Evolutionary conservation across 805 yeast species (phyloP).

Genomic region (Suhomyces emberorum): DNA sequence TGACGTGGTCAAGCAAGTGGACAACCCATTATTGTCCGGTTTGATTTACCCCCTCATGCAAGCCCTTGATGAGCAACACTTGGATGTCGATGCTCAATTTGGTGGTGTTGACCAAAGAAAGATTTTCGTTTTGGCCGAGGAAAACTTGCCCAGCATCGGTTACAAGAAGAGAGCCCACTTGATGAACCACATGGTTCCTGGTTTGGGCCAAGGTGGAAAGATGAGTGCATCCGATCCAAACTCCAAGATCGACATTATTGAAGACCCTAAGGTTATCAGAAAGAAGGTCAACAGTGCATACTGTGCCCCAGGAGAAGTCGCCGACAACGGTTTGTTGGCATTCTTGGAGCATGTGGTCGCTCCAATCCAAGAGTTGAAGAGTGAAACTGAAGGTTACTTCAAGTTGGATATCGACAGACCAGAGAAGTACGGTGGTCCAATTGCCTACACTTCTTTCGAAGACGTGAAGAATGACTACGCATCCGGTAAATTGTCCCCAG

Average conservation of each 20-base stretch:
- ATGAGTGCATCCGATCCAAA: slow-evolving; percentile 99
- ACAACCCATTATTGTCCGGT: slow-evolving; percentile 89
- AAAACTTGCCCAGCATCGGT: slow-evolving; percentile 79
- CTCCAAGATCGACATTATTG: slow-evolving; percentile 90
- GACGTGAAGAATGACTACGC: slow-evolving; percentile 70
- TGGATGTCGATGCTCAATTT: slow-evolving; percentile 88
- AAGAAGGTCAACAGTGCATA: slow-evolving; percentile 90
- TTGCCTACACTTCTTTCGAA: slow-evolving; percentile 65
- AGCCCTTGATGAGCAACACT: slow-evolving; percentile 90
- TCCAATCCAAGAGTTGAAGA: slow-evolving; percentile 79
- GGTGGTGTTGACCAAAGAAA: slow-evolving; percentile 99
- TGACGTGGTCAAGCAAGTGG: slow-evolving; percentile 96
- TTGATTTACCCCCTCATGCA: slow-evolving; percentile 98
- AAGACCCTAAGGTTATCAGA: slow-evolving; percentile 81
- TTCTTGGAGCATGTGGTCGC: slow-evolving; percentile 80
- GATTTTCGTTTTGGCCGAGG: slow-evolving; percentile 95
- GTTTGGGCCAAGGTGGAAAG: slow-evolving; percentile 93
- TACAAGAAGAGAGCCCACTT: slow-evolving; percentile 97
- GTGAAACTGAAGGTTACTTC: slow-evolving; percentile 52
- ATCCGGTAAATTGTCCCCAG: slow-evolving; percentile 77
- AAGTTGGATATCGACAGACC: slow-evolving; percentile 82
- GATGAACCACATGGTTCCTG: slow-evolving; percentile 99
- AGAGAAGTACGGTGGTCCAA: slow-evolving; percentile 95
- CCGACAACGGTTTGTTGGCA: slow-evolving; percentile 85
- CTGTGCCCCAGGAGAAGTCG: slow-evolving; percentile 91